Evolutionary conservation across 805 yeast species (phyloP), one percentile per base, ranked within the genome.

Genomic region (Candida montana): DNA sequence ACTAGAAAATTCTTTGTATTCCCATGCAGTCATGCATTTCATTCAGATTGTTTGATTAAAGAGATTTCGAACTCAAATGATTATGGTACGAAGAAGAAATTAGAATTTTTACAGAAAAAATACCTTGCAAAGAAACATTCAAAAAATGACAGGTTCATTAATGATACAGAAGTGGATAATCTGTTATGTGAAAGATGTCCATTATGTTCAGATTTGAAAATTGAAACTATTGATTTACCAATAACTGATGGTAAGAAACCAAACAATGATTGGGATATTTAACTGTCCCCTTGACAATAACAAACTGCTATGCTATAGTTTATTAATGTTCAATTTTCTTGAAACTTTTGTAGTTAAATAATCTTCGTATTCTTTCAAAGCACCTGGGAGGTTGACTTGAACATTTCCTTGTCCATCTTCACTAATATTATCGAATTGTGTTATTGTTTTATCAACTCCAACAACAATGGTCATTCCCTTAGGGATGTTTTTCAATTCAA

Each of bases 11-110:
- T 89, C 51, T 72, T 81, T 40, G 77, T 81, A 5, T 93, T 87
- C 56, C 96, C 96, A 0, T 93, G 99, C 58, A 83, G 76, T 42
- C 99, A 93, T 59, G 77, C 86, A 5, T 84, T 86, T 63, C 98
- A 93, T 57, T 81, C 80, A 39, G 96, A 89, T 57, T 93, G 99
- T 64, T 61, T 88, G n/a, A 75, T 83, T 7, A 73, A 75, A 42
- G 66, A 66, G 30, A 75, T 83, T 27, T 56, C 82, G 39, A 67
- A 69, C 28, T 79, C 83, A 24, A 79, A 79, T 33, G 88, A 87
- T 50, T 81, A 81, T 57, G 71, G 77, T 31, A 70, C 81, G 39
- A 81, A 81, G 57, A 79, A 76, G 54, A 67, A 75, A 26, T 74
- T 85, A 42, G 78, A 77, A 43, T 72, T 69, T 40, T 63, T 81